Evolutionary conservation across 768 basidiomycete species (phyloP), one percentile per base, ranked within the genome.

Genomic region (Termitomyces eurrhizus): DNA sequence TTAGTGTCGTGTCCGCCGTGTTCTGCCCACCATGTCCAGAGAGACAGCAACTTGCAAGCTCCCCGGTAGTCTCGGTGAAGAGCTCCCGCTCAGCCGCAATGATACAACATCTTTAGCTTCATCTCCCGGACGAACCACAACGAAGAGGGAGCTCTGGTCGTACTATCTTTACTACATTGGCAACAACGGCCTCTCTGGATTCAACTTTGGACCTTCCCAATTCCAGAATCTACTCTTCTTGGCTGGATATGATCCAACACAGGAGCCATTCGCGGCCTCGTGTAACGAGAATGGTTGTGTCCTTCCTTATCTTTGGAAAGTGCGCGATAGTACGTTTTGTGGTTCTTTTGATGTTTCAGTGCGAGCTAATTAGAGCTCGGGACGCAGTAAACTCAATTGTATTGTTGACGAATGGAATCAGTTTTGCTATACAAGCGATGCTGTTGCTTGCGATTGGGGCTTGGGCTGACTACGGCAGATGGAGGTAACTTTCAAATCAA

Each of bases 391-490:
- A 89, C 66, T 88, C 89, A 2, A 89, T 91, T 62, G 87, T 91
- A 4, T 78, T 91, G 29, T 77, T 90, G 58, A 90, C 89, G 8
- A 92, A 92, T 65, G 90, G 90, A 3, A 84, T 92, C 48, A 87
- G 86, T 61, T 91, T 91, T 66, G 88, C 88, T 0, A 79, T 92
- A 32, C 90, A 92, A 72, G 88, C 89, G 0, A 81, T 79, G 16
- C 66, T 91, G 16, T 73, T 92, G 44, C 71, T 91, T 26, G 65
- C 80, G 13, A 82, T 92, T 33, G 90, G 89, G 4, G 87, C 88
- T 4, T 91, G 89, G 86, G 89, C 89, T 0, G 90, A 92, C 69
- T 92, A 91, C 69, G 90, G 90, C n/a, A 73, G 75, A 16, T 90
- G 89, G 89, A 87, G 87, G 87, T 86, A 45, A 46, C 33, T 32